Base-by-base conservation (phyloP, 192 early-diverging fungal species). In the Coemansia sp. region DNA sequence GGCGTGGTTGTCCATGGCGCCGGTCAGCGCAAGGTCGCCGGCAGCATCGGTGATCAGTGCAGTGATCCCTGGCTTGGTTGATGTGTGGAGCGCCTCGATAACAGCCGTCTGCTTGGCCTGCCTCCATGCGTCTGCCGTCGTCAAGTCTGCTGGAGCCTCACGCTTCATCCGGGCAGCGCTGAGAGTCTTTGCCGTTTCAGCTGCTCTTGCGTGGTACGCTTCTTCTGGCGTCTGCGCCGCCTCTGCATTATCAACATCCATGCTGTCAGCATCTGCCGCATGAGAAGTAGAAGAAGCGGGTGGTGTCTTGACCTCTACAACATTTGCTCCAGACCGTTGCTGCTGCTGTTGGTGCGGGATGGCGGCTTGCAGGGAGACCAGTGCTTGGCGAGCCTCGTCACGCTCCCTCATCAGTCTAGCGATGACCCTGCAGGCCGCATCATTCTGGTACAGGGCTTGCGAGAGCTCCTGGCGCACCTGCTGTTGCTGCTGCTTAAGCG, bases 341-440 rank as follows among this genome's bases (percentile, higher is more conserved):
- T n/a, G n/a, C n/a, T n/a, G n/a, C n/a, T n/a, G n/a, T n/a, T n/a
- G n/a, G n/a, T n/a, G n/a, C n/a, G n/a, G n/a, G n/a, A n/a, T n/a
- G n/a, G n/a, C n/a, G n/a, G n/a, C 67, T 38, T 70, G 68, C 14
- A 72, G 37, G 8, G 74, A 42, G 1, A 63, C 64, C 3, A 75
- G 67, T 14, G 70, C 54, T 82, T 87, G 85, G 38, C 96, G 83
- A 38, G 95, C 95, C 57, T 91, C 86, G 73, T 99, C 94, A 31
- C 93, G 84, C 69, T 99, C 97, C 67, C 88, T 89, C 65, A 91
- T 82, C 27, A 98, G 75, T 28, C 97, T 83, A 3, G 95, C 95
- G 76, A 98, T 92, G 4, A 99, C 97, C 56, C 97, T 73, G 59
- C 93, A 91, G 2, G 94, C 92, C 23, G 97, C 97, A 74, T 99